These are phyloP conservation scores for Zymoseptoria tritici DNA, from an alignment of 2,329 filamentous ascomycete genomes.

Conservation along the genomic window DNA sequence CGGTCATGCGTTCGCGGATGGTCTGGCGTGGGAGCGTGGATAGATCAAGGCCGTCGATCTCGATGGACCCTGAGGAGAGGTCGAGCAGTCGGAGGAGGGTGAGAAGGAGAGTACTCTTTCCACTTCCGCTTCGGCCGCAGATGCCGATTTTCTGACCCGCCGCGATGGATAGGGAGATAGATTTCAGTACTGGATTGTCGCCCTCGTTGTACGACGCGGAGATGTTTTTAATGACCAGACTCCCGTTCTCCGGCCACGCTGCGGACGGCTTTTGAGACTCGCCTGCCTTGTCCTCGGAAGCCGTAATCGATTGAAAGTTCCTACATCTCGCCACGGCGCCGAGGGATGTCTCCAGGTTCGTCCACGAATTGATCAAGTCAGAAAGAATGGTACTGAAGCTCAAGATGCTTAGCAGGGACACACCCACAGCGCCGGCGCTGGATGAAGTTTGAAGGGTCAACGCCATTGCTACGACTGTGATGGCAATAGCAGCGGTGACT, in stretches of 20 bases:
- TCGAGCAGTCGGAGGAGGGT: slow-evolving; percentile 45
- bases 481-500: slow-evolving; percentile 30
- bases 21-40: slow-evolving; percentile 35
- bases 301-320: slow-evolving; percentile 42
- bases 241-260: slow-evolving; percentile 67
- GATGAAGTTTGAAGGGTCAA: slow-evolving; percentile 31
- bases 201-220: slow-evolving; percentile 17
- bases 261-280: slow-evolving; percentile 56
- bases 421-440: slow-evolving; percentile 36
- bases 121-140: slow-evolving; percentile 49
- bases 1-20: slow-evolving; percentile 41
- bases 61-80: slow-evolving; percentile 36
- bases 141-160: slow-evolving; percentile 46
- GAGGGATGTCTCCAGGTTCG: slow-evolving; percentile 50
- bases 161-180: slow-evolving; percentile 36
- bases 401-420: slow-evolving; percentile 48
- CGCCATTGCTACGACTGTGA: slow-evolving; percentile 26
- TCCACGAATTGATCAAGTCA: slow-evolving; percentile 48
- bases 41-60: slow-evolving; percentile 44
- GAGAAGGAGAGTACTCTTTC: slow-evolving; percentile 45
- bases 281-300: slow-evolving; percentile 49
- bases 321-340: slow-evolving; percentile 51
- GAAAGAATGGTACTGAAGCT: slow-evolving; percentile 47
- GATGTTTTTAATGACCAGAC: slow-evolving; percentile 64
- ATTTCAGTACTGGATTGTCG: slow-evolving; percentile 35